Conservation (phyloP, 2,329 filamentous ascomycete genomes). For the Boeremia lycopersici region DNA sequence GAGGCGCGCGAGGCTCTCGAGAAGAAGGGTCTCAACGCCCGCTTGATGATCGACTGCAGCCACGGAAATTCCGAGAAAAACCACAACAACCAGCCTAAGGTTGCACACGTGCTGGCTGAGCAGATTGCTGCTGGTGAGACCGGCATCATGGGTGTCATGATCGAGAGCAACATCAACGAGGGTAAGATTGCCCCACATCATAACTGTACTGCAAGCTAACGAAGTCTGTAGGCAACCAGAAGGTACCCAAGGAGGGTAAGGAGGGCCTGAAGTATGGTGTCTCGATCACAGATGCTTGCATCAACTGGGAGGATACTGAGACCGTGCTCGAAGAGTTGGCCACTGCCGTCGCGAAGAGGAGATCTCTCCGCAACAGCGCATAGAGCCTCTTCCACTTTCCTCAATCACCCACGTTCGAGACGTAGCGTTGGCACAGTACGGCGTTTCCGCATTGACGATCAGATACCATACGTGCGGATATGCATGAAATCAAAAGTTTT, state of each 20-base stretch:
- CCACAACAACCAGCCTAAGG: slow-evolving; percentile 96
- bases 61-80: slow-evolving; percentile 96
- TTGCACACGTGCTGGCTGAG: slow-evolving; percentile 78
- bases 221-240: slow-evolving; percentile 71
- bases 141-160: slow-evolving; percentile 96
- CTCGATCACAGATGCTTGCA: slow-evolving; percentile 97
- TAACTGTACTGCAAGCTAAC: slow-evolving; percentile 15
- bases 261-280: slow-evolving; percentile 88
- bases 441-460: slow-evolving; percentile 30
- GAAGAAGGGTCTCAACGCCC: slow-evolving; percentile 73
- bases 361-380: slow-evolving; percentile 54
- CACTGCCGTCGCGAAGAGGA: slow-evolving; percentile 76
- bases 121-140: slow-evolving; percentile 86
- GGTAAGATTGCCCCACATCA: slow-evolving; percentile 58
- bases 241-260: slow-evolving; percentile 86
- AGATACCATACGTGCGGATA: slow-evolving; percentile 10
- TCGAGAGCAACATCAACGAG: slow-evolving; percentile 96
- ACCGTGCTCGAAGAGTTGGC: slow-evolving; percentile 78
- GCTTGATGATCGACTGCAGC: slow-evolving; percentile 97
- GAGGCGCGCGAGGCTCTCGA: slow-evolving; percentile 80
- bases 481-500: slow-evolving; percentile 13
- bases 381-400: slow-evolving; percentile 22
- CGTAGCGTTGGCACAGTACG: slow-evolving; percentile 24
- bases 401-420: slow-evolving; percentile 8
- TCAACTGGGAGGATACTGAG: slow-evolving; percentile 90